Percentiles rank a stretch among this genome's conserved stretches.
Evolutionary conservation across 495 filamentous ascomycete genomes (phyloP).

Genomic region (Aspergillus campestris): DNA sequence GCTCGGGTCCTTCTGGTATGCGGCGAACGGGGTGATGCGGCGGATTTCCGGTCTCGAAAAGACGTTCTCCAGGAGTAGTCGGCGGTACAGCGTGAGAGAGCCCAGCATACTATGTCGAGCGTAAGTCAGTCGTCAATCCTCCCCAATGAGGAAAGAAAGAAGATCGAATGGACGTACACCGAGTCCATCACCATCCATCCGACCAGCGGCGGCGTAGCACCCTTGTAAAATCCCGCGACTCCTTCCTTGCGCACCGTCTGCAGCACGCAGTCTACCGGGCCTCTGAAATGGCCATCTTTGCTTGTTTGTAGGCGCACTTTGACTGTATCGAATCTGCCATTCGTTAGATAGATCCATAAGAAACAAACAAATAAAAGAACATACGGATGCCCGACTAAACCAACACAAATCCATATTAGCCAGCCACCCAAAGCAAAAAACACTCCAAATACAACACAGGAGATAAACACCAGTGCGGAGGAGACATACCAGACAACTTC

Average conservation of each 20-base stretch:
- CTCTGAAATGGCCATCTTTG: conserved; percentile 62
- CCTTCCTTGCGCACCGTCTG: conserved; percentile 78
- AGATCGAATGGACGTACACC: conserved; percentile 38
- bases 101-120: conserved; percentile 64
- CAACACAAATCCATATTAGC: conserved; percentile 7
- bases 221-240: conserved; percentile 75
- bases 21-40: conserved; percentile 24
- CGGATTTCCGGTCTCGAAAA: conserved; percentile 53
- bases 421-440: background rate
- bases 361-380: conserved; percentile 10
- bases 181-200: conserved; percentile 99
- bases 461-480: background rate
- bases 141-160: background rate
- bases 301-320: conserved; percentile 96
- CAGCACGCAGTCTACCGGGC: conserved; percentile 77
- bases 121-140: background rate
- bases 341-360: background rate
- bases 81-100: conserved; percentile 80
- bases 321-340: conserved; percentile 74
- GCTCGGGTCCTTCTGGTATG: conserved; percentile 20
- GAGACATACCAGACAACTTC: conserved; percentile 67
- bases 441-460: too few species aligned
- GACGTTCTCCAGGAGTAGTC: conserved; percentile 66
- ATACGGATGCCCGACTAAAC: conserved; percentile 58
- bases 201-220: conserved; percentile 76